Base-by-base conservation (phyloP, 2,329 filamentous ascomycete genomes). In the Ophiosphaerella herpotricha region DNA sequence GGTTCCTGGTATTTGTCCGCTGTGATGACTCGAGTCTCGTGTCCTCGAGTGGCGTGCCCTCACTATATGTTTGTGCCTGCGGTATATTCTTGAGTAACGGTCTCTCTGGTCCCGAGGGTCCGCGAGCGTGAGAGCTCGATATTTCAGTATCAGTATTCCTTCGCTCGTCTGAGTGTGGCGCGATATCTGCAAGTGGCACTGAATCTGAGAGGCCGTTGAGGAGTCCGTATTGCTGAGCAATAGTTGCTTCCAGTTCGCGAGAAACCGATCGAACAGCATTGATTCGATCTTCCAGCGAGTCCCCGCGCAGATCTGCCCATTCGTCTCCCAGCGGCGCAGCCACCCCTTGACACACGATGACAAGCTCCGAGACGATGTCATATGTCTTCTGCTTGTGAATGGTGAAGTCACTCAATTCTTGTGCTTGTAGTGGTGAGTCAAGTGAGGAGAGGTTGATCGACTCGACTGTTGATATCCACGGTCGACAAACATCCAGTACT, bases 341-440 rank as follows among this genome's bases (percentile, higher is more conserved):
- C n/a, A 97, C 88, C 21, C 89, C 86, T 74, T 99, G 94, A 66
- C 92, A 97, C 50, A 88, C 86, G 42, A 96, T 77, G 4, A 97
- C 77, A 24, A 99, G 82, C 70, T 97, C 94, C 7, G 91, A 92
- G 47, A 96, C 88, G 51, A 91, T 89, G 73, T 97, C 94, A 73
- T 97, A 97, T 14, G 96, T 80, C 61, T 88, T 89, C 72, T 99
- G 94, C 75, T 97, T 97, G 71, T 96, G 90, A 29, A 87, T 83
- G 65, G 86, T 87, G 71, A 97, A 97, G 61, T 97, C 94, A 40
- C 86, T 82, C 29, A 97, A 77, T 62, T 95, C 90, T 0, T 91
- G 91, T 37, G 89, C 93, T 69, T 93, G 89, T 59, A 92, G 87
- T 50, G 83, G 87, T 50, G 88, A 87, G 35, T 86, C 87, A 2